A percentile compares a stretch with the other conserved stretches of the same genome.
phyloP scores from a whole-genome alignment of 805 yeast species.

The Lachancea meyersii region DNA sequence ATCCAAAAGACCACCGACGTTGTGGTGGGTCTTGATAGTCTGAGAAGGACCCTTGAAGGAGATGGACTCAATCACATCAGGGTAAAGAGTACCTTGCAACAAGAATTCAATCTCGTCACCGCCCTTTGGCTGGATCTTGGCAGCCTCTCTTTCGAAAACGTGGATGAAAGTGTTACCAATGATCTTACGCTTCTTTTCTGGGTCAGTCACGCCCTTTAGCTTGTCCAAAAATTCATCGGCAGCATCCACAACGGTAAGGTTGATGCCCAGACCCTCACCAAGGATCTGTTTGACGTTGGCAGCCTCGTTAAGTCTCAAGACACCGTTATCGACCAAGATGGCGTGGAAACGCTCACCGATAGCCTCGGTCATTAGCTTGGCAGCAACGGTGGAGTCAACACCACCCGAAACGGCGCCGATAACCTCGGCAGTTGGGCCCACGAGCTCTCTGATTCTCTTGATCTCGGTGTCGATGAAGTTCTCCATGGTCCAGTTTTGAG shows the following conservation, averaged over 20 bases:
- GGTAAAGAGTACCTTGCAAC: slow-evolving; percentile 95
- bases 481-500: slow-evolving; percentile 95
- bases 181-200: slow-evolving; percentile 97
- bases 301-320: slow-evolving; percentile 92
- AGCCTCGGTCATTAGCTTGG: slow-evolving; percentile 95
- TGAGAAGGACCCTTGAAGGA: slow-evolving; percentile 99
- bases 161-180: slow-evolving; percentile 97
- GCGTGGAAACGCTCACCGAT: slow-evolving; percentile 99
- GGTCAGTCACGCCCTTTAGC: slow-evolving; percentile 92
- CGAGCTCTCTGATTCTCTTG: slow-evolving; percentile 80
- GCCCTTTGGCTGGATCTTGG: slow-evolving; percentile 78
- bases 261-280: slow-evolving; percentile 89
- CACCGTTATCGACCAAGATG: slow-evolving; percentile 95
- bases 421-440: slow-evolving; percentile 97
- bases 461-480: slow-evolving; percentile 97
- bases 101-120: slow-evolving; percentile 88
- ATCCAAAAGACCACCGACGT: slow-evolving; percentile 96
- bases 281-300: slow-evolving; percentile 80
- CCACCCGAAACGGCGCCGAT: slow-evolving; percentile 99
- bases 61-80: slow-evolving; percentile 97
- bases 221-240: slow-evolving; percentile 79
- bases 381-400: slow-evolving; percentile 98
- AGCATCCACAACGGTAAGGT: slow-evolving; percentile 92
- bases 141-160: slow-evolving; percentile 95
- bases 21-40: slow-evolving; percentile 98